Evolutionary conservation across 192 early-diverging fungal species (phyloP).

Genomic region (Linderina pennispora): DNA sequence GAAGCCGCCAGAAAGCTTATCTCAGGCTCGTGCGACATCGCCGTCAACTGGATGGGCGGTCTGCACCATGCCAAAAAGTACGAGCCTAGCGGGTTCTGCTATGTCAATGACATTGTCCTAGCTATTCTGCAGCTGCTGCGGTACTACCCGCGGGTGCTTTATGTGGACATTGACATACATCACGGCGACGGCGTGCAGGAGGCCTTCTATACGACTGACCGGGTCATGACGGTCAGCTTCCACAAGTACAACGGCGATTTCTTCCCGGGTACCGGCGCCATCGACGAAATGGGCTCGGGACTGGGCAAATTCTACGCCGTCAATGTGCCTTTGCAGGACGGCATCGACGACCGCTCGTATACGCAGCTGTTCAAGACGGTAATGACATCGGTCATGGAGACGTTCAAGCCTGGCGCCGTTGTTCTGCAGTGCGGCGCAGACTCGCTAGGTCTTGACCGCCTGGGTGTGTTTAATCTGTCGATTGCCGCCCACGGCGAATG

Average conservation of each 20-base stretch:
- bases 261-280: conserved; percentile 92
- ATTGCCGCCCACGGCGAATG: conserved; percentile 88
- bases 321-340: conserved; percentile 92
- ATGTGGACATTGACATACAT: conserved; percentile 91
- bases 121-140: conserved; percentile 67
- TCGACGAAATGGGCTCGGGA: conserved; percentile 82
- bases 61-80: conserved; percentile 78
- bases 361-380: conserved; percentile 55
- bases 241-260: conserved; percentile 93
- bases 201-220: conserved; percentile 87
- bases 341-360: conserved; percentile 92
- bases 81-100: conserved; percentile 92
- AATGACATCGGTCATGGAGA: conserved; percentile 92
- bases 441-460: conserved; percentile 87
- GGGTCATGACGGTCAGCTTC: conserved; percentile 95
- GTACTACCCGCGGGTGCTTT: conserved; percentile 84
- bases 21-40: conserved; percentile 77
- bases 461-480: conserved; percentile 94
- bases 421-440: conserved; percentile 98
- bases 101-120: conserved; percentile 91
- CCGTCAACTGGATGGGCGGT: conserved; percentile 91
- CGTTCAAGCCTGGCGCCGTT: conserved; percentile 84
- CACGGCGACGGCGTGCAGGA: conserved; percentile 95
- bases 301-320: conserved; percentile 89
- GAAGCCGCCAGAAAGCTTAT: conserved; percentile 85